Conservation (phyloP, 768 basidiomycete species). For the Lyophyllum decastes region DNA sequence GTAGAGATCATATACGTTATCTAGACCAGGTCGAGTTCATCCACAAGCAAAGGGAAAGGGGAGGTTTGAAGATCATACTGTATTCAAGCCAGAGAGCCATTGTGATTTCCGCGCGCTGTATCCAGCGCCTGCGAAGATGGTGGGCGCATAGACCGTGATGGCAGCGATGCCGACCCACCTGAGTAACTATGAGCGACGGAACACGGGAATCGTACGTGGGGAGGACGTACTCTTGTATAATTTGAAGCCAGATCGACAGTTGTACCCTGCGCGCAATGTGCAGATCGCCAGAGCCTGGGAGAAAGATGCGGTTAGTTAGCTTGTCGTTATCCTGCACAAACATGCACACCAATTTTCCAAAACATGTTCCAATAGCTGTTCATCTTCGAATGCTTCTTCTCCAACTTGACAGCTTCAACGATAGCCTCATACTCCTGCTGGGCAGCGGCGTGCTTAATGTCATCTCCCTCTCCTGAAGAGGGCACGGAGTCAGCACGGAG, state of each 20-base stretch:
- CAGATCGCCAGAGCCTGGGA: slow-evolving; percentile 32
- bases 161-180: slow-evolving; percentile 49
- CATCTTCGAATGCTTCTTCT: slow-evolving; percentile 38
- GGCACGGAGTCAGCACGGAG: slow-evolving; percentile 27
- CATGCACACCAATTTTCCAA: slow-evolving; percentile 37
- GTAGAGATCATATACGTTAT: slow-evolving; percentile 45
- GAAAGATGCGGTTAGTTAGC: not conserved
- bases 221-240: slow-evolving; percentile 39
- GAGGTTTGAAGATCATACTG: slow-evolving; percentile 24
- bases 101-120: slow-evolving; percentile 42
- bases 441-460: slow-evolving; percentile 21
- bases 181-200: not conserved
- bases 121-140: slow-evolving; percentile 44
- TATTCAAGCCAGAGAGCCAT: slow-evolving; percentile 46
- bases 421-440: slow-evolving; percentile 38
- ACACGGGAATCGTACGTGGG: not conserved
- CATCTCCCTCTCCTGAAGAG: slow-evolving; percentile 13
- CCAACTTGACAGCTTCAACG: slow-evolving; percentile 36
- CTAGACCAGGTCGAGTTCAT: slow-evolving; percentile 16
- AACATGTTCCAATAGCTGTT: slow-evolving; percentile 47
- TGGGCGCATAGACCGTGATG: slow-evolving; percentile 46
- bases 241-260: slow-evolving; percentile 45
- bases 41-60: not conserved
- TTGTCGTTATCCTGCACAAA: not conserved
- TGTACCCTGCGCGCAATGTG: slow-evolving; percentile 44